Conservation (phyloP, 805 yeast genomes). For the Candida ovalis region DNA sequence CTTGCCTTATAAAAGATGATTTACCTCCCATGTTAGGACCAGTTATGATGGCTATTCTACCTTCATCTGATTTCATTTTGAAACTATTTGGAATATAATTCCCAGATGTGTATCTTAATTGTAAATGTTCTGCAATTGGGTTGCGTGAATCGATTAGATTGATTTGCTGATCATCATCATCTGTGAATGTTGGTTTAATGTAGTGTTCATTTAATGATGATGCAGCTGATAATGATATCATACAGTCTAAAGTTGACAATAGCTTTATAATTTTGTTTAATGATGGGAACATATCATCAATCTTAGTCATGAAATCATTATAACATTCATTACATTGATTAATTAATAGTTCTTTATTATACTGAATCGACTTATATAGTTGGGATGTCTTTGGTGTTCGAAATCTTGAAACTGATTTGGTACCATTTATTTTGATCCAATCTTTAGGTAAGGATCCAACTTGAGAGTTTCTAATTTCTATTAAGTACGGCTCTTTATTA, state of each 20-base stretch:
- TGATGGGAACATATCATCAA: conserved; percentile 35
- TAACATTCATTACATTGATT: conserved; percentile 46
- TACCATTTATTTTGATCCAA: conserved; percentile 75
- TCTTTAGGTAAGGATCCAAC: conserved; percentile 58
- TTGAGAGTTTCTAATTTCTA: conserved; percentile 67
- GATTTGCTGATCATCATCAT: conserved; percentile 41
- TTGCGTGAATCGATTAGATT: conserved; percentile 51
- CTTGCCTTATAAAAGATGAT: conserved; percentile 69
- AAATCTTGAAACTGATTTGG: conserved; percentile 67
- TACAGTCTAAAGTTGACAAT: conserved; percentile 60
- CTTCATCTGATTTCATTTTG: conserved; percentile 39
- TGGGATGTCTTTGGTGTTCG: conserved; percentile 56
- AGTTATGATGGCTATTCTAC: conserved; percentile 62
- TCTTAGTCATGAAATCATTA: conserved; percentile 34
- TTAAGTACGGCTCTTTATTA: conserved; percentile 63
- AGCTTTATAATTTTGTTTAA: conserved; percentile 42
- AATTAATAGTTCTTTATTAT: conserved; percentile 53
- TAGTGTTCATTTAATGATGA: conserved; percentile 44
- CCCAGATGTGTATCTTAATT: conserved; percentile 8
- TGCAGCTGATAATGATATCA: conserved; percentile 61
- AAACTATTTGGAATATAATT: conserved; percentile 67
- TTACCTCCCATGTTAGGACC: conserved; percentile 93
- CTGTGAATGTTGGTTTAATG: conserved; percentile 48
- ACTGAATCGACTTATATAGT: conserved; percentile 52
- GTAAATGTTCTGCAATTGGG: conserved; percentile 28